Evolutionary conservation across 1,284 basidiomycete species (phyloP), one percentile per base, ranked within the genome.

Genomic region (Ganoderma multipileum): DNA sequence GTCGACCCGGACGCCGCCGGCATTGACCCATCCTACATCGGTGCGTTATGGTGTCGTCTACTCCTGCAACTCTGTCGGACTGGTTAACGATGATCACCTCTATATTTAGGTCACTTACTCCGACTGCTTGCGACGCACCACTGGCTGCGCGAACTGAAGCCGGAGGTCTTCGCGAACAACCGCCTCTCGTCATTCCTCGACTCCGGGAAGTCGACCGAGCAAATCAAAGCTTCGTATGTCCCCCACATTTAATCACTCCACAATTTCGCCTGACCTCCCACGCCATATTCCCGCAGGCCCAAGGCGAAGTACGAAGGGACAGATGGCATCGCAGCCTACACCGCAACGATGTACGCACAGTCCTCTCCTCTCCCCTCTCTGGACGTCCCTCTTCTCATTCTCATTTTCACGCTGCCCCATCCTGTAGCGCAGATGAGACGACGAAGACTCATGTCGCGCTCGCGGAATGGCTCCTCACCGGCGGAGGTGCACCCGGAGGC

Each of bases 61-160:
- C 38, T 39, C 2, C 47, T 23, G 9, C 8, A 33, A 3, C 33
- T 33, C 57, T n/a, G n/a, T n/a, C n/a, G n/a, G n/a, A n/a, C n/a
- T n/a, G n/a, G n/a, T n/a, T 33, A 20, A 28, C n/a, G 8, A 2
- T 1, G n/a, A 28, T 23, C 1, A 3, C 38, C 28, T 1, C 47
- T 23, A 18, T 33, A 33, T 8, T 8, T 33, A 90, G 90, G 88
- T 0, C 89, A 89, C 72, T 83, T 89, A 28, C 82, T 93, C 47
- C 88, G 91, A 39, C 81, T 93, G 20, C 84, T 93, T 30, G 89
- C 90, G 18, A 91, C 91, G 0, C 89, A 92, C 74, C 91, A 93
- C 75, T 84, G 92, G 47, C 81, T 91, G 38, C 82, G 83, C 50
- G 91, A 93, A 78, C 81, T 86, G 2, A 79, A 82, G 16, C 91